Conservation (phyloP, 805 yeast genomes). For the Myxozyma mucilagina region DNA sequence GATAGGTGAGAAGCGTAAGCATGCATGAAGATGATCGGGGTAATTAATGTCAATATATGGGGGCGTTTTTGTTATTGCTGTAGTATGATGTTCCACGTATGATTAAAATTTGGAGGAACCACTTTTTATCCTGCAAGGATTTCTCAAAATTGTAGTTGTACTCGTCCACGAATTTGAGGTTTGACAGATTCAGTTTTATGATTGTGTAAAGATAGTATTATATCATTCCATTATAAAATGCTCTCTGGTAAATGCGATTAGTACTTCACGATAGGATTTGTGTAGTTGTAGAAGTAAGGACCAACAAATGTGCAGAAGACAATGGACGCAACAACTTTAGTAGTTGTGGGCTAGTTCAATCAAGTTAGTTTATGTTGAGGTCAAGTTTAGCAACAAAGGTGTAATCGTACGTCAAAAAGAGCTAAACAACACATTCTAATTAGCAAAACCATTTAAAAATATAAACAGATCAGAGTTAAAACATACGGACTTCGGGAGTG, state of each 20-base stretch:
- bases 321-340: not conserved
- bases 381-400: not conserved
- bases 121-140: too few species aligned
- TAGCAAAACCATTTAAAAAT: not conserved
- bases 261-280: not conserved
- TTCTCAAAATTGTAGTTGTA: too few species aligned
- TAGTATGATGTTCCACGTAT: not conserved
- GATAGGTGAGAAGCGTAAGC: conserved; percentile 9
- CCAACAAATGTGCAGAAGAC: not conserved
- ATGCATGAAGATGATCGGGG: not conserved
- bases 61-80: not conserved
- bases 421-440: not conserved
- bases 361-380: not conserved
- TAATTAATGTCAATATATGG: not conserved
- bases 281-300: not conserved
- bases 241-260: too few species aligned
- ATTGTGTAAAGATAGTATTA: too few species aligned
- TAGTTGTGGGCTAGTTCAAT: not conserved
- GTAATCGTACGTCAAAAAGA: conserved; percentile 3
- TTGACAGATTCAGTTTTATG: too few species aligned
- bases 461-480: not conserved
- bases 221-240: too few species aligned
- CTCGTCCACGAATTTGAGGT: too few species aligned
- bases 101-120: too few species aligned
- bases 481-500: conserved; percentile 11